Conservation (phyloP, 345 rosid species). For the Angophora floribunda region DNA sequence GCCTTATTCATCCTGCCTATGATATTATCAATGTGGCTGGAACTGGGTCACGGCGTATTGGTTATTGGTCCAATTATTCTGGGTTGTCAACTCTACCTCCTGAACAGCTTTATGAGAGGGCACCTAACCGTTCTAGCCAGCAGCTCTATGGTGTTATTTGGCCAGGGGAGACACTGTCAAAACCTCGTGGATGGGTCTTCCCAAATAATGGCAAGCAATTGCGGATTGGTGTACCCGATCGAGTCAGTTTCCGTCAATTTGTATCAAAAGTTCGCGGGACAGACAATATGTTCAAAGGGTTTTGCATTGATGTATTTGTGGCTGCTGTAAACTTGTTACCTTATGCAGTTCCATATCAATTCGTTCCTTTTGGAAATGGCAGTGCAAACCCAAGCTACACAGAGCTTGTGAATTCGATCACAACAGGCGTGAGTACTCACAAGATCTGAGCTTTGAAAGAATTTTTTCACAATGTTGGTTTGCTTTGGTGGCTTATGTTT, state of each 20-base stretch:
- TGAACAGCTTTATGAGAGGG: slow-evolving; percentile 37
- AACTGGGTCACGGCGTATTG: slow-evolving; percentile 65
- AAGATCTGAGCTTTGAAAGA: background rate
- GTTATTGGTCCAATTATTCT: slow-evolving; percentile 91
- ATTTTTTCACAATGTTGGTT: background rate
- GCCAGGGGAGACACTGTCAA: slow-evolving; percentile 78
- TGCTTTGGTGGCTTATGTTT: background rate
- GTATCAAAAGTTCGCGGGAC: slow-evolving; percentile 61
- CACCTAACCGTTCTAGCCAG: slow-evolving; percentile 61
- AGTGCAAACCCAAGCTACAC: slow-evolving; percentile 68
- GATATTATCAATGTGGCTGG: slow-evolving; percentile 85
- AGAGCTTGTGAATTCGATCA: slow-evolving; percentile 55
- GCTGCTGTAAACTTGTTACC: slow-evolving; percentile 80
- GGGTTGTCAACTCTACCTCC: slow-evolving; percentile 72
- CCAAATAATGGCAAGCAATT: slow-evolving; percentile 81
- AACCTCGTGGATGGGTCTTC: slow-evolving; percentile 96
- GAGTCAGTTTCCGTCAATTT: slow-evolving; percentile 67
- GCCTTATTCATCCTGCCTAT: slow-evolving; percentile 58
- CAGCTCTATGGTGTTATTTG: slow-evolving; percentile 59
- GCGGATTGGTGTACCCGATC: slow-evolving; percentile 74
- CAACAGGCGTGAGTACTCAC: slow-evolving; percentile 69
- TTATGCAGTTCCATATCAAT: slow-evolving; percentile 68
- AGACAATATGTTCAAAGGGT: slow-evolving; percentile 52
- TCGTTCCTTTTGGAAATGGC: slow-evolving; percentile 72
- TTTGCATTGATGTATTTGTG: slow-evolving; percentile 82